Percentiles rank a stretch among this genome's conserved stretches.
Evolutionary conservation across 2,329 filamentous ascomycete genomes (phyloP).

Genomic region (Zasmidium citrigriseum): DNA sequence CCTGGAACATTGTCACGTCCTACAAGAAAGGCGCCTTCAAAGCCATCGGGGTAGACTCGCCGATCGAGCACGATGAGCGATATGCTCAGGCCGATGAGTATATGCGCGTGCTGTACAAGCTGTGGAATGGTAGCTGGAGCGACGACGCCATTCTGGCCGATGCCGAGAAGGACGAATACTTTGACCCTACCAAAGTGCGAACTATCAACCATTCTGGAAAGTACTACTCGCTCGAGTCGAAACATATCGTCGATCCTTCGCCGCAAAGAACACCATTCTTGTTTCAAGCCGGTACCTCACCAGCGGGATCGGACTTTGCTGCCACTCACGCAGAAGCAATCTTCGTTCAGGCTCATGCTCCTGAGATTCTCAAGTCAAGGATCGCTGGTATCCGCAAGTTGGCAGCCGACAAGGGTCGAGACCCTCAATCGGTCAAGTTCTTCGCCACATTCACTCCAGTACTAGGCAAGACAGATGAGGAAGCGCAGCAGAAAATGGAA

Average conservation of each 20-base stretch:
- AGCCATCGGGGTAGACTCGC: constrained; percentile 59
- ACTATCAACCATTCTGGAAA: constrained; percentile 63
- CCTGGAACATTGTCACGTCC: constrained; percentile 68
- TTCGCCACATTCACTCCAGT: constrained; percentile 67
- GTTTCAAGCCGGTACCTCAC: constrained; percentile 60
- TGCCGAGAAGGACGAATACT: constrained; percentile 56
- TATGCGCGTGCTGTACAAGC: constrained; percentile 62
- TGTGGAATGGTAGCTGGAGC: constrained; percentile 57
- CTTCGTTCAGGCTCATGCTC: constrained; percentile 67
- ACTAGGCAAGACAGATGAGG: constrained; percentile 64
- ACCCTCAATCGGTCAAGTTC: constrained; percentile 65
- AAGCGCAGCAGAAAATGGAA: constrained; percentile 63
- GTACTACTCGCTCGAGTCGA: constrained; percentile 50
- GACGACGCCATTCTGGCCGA: constrained; percentile 59
- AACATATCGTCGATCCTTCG: constrained; percentile 46
- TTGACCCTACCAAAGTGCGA: constrained; percentile 60
- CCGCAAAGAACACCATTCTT: constrained; percentile 43
- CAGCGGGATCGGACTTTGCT: constrained; percentile 59
- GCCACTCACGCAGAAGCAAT: constrained; percentile 64
- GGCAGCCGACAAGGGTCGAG: constrained; percentile 53
- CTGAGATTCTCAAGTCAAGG: constrained; percentile 60
- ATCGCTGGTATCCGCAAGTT: constrained; percentile 64
- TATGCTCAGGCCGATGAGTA: constrained; percentile 66
- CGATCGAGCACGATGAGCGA: constrained; percentile 62
- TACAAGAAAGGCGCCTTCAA: constrained; percentile 66